Evolutionary conservation across 2,329 filamentous ascomycete genomes (phyloP).

Genomic region (Monilinia aucupariae): DNA sequence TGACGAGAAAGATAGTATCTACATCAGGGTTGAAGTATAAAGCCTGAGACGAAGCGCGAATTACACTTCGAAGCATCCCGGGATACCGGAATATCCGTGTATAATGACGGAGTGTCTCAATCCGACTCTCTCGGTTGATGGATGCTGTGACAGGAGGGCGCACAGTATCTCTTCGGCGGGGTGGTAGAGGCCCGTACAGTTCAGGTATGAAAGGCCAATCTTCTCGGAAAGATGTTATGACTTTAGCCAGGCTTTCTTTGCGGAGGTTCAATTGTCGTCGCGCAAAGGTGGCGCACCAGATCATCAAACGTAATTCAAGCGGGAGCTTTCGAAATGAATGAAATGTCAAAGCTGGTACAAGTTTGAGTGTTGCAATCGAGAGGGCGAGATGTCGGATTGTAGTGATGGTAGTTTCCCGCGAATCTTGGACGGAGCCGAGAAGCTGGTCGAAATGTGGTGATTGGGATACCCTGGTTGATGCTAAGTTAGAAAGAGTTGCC

Average conservation of each 20-base stretch:
- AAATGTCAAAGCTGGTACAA: background rate
- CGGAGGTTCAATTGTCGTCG: background rate
- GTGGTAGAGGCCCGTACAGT: background rate
- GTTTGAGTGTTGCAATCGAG: background rate
- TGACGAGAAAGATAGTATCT: background rate
- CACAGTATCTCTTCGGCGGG: background rate
- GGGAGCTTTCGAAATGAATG: background rate
- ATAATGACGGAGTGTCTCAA: background rate
- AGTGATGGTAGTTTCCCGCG: background rate
- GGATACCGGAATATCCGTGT: background rate
- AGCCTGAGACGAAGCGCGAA: background rate
- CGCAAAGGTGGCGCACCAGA: background rate
- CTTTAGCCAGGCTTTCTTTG: background rate
- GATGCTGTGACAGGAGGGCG: background rate
- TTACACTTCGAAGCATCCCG: background rate
- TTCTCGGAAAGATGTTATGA: background rate
- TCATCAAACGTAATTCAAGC: background rate
- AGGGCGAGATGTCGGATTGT: background rate
- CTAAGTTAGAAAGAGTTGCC: background rate
- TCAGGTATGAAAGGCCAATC: too few relatives aligned
- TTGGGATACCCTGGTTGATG: background rate
- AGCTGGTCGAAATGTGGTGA: background rate
- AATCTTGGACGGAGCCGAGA: too few relatives aligned
- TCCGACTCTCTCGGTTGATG: background rate
- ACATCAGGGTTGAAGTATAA: background rate